A percentile compares a stretch with the other conserved stretches of the same genome.
Evolutionary conservation across 2,329 filamentous ascomycete species (phyloP).

Genomic region (Alternaria burnsii): DNA sequence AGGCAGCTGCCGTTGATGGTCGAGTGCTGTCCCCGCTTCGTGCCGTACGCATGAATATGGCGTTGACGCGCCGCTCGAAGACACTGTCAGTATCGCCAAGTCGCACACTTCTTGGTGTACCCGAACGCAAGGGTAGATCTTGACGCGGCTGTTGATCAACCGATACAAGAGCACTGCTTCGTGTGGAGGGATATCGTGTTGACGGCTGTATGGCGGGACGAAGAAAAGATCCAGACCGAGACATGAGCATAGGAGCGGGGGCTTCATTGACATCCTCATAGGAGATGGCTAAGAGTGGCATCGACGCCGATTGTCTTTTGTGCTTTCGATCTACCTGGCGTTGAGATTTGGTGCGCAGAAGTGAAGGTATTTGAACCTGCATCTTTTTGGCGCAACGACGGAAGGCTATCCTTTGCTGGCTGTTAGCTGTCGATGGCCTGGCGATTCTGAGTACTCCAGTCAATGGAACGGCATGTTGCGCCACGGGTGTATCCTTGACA

Average conservation of each 20-base stretch:
- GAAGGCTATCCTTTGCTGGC: constrained; percentile 34
- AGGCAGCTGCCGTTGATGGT: constrained; percentile 25
- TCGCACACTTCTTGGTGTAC: constrained; percentile 22
- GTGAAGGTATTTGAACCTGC: constrained; percentile 41
- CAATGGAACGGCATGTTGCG: constrained; percentile 44
- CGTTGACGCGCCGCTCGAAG: constrained; percentile 29
- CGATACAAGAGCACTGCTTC: constrained; percentile 6
- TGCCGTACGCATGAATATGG: constrained; percentile 18
- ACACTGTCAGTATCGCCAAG: constrained; percentile 22
- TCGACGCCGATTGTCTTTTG: constrained; percentile 37
- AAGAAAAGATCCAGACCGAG: constrained; percentile 20
- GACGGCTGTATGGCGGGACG: constrained; percentile 12
- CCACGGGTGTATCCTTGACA: constrained; percentile 14
- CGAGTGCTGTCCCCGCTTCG: constrained; percentile 21
- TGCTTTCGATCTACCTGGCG: constrained; percentile 21
- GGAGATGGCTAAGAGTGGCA: constrained; percentile 30
- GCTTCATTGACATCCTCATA: constrained; percentile 23
- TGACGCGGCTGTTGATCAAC: constrained; percentile 8
- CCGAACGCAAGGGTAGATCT: constrained; percentile 9
- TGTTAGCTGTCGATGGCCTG: constrained; percentile 27
- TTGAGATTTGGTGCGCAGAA: constrained; percentile 32
- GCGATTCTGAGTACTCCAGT: constrained; percentile 14
- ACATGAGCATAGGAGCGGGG: constrained; percentile 13
- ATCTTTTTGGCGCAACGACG: constrained; percentile 40
- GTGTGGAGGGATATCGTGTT: constrained; percentile 11